Evolutionary conservation across 352 stramenopile genomes (phyloP).

Genomic region (Globisporangium solare): DNA sequence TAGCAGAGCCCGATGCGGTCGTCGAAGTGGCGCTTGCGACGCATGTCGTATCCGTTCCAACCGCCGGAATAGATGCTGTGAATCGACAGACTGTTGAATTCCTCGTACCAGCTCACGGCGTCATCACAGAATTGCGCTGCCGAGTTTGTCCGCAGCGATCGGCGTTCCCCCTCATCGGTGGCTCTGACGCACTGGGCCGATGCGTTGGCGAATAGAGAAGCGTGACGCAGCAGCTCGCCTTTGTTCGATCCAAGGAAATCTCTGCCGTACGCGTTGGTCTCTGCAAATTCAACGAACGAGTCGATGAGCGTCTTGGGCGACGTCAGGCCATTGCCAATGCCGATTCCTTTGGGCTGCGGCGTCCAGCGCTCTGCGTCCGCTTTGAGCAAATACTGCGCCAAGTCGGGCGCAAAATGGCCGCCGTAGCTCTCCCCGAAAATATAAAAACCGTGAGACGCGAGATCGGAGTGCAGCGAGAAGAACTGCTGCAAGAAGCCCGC

Average conservation of each 20-base stretch:
- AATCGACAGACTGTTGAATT: slow-evolving; percentile 16
- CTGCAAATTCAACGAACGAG: slow-evolving; percentile 48
- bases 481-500: slow-evolving; percentile 52
- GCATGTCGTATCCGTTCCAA: slow-evolving; percentile 71
- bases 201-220: slow-evolving; percentile 18
- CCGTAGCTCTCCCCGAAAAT: slow-evolving; percentile 95
- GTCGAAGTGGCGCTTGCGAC: slow-evolving; percentile 39
- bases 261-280: slow-evolving; percentile 33
- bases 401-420: slow-evolving; percentile 93
- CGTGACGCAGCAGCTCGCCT: slow-evolving; percentile 4
- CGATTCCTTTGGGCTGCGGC: slow-evolving; percentile 71
- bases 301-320: slow-evolving; percentile 42
- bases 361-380: slow-evolving; percentile 22
- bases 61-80: slow-evolving; percentile 16
- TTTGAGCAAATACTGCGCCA: slow-evolving; percentile 73
- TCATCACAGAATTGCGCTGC: slow-evolving; percentile 17
- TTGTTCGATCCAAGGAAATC: slow-evolving; percentile 28
- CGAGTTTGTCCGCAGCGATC: neutral
- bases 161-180: neutral
- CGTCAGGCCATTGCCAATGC: slow-evolving; percentile 75
- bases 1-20: slow-evolving; percentile 61
- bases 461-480: slow-evolving; percentile 32
- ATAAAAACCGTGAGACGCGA: slow-evolving; percentile 77
- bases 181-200: slow-evolving; percentile 11
- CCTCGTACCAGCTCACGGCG: slow-evolving; percentile 12